Conservation (phyloP, 768 basidiomycete genomes). For the Calvatia gigantea region DNA sequence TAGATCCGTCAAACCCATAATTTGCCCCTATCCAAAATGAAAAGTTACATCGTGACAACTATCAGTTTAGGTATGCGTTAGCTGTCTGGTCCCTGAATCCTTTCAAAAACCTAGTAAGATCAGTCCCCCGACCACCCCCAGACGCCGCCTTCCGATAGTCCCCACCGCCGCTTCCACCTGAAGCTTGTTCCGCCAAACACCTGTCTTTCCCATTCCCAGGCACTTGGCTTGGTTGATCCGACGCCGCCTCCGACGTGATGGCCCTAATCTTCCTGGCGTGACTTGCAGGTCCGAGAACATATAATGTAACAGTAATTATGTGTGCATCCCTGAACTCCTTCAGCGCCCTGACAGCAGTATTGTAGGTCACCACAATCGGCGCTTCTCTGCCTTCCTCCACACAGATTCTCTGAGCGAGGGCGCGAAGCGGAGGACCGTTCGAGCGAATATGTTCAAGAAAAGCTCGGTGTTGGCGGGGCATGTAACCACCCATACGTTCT, state of each 20-base stretch:
- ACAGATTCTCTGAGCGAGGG: constrained; percentile 38
- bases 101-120: constrained; percentile 74
- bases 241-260: too few relatives aligned
- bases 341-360: constrained; percentile 58
- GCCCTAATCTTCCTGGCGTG: constrained; percentile 24
- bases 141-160: constrained; percentile 25
- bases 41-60: too few relatives aligned
- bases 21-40: too few relatives aligned
- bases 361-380: constrained; percentile 52
- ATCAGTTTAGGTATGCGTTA: constrained; percentile 38
- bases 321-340: constrained; percentile 77
- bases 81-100: constrained; percentile 68
- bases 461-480: constrained; percentile 76
- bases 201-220: constrained; percentile 11
- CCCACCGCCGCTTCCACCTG: background rate
- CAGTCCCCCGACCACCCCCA: constrained; percentile 80
- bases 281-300: constrained; percentile 71
- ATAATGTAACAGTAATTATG: constrained; percentile 69
- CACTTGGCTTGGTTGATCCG: background rate
- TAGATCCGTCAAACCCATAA: too few relatives aligned
- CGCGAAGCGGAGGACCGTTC: constrained; percentile 58
- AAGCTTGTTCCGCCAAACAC: constrained; percentile 8
- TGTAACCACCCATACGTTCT: constrained; percentile 73
- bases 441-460: constrained; percentile 65
- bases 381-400: constrained; percentile 17